Evolutionary conservation across 2,329 filamentous ascomycete species (phyloP), one percentile per base, ranked within the genome.

Genomic region (Grosmannia clavigera): DNA sequence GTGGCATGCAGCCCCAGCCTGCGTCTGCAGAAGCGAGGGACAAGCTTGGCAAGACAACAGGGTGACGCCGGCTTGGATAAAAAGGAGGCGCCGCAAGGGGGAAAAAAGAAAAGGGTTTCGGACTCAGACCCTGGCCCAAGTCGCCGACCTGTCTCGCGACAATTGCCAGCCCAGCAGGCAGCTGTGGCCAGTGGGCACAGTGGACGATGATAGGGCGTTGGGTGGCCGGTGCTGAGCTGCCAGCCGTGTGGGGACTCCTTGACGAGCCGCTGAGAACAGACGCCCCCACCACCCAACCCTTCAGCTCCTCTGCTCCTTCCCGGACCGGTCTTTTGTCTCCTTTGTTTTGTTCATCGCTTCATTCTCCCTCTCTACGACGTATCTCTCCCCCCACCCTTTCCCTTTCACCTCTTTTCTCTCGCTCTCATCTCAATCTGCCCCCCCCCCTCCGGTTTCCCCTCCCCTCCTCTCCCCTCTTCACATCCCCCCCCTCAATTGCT

Each of bases 241-340:
- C 46, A 50, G 27, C 56, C 48, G 58, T 59, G 58, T 59, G 61
- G 55, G 43, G 33, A 58, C 55, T 22, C 33, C 10, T 19, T 33
- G 55, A 48, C 57, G 50, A 61, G 55, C 58, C 60, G 58, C 55
- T 59, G 60, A 61, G 57, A 38, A 40, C 3, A 25, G 22, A 54
- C 14, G 14, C 52, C 29, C 29, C 31, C 29, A 31, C 10, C 52
- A 35, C 52, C 31, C 29, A 29, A 55, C 27, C 52, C 6, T 35
- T 31, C 27, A 55, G 29, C 22, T 55, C 19, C 22, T 55, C 19
- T 31, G 14, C 22, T 55, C 16, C 33, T 40, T 40, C 38, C 38
- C 38, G 14, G 38, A 16, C 38, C 12, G 2, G 38, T 14, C 38
- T 40, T 40, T 40, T 38, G 35, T 57, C 27, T 57, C 31, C 35